These are phyloP conservation scores for Naganishia friedmannii DNA, from an alignment of 768 basidiomycete species.

Conservation along the genomic window DNA sequence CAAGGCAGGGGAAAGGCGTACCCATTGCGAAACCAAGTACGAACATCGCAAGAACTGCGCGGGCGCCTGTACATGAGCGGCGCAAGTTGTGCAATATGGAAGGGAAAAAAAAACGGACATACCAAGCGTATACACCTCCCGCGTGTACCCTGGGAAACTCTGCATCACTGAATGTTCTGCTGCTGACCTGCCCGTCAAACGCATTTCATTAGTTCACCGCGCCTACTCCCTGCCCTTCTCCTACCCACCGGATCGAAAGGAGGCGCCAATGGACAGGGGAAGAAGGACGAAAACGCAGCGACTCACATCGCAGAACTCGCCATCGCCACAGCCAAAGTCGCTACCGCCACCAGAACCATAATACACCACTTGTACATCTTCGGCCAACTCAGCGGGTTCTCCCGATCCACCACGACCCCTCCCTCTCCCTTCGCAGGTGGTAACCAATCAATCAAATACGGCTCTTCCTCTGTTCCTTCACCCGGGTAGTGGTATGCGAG, in stretches of 20 bases:
- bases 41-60: constrained; percentile 31
- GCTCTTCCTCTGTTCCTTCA: constrained; percentile 43
- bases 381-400: constrained; percentile 46
- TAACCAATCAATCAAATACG: constrained; percentile 50
- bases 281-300: neutral
- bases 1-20: constrained; percentile 39
- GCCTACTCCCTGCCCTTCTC: neutral
- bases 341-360: constrained; percentile 37
- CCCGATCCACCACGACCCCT: constrained; percentile 37
- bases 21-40: constrained; percentile 47
- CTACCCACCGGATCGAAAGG: too few species aligned
- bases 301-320: constrained; percentile 42
- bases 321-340: constrained; percentile 45
- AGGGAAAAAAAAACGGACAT: neutral
- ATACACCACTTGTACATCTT: constrained; percentile 42
- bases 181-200: constrained; percentile 20
- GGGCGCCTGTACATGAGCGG: neutral
- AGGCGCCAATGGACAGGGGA: too few species aligned
- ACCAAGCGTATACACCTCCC: constrained; percentile 34
- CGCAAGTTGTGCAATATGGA: too few species aligned
- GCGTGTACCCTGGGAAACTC: constrained; percentile 29
- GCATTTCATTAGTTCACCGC: neutral
- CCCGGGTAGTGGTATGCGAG: constrained; percentile 43
- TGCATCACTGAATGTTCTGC: constrained; percentile 26
- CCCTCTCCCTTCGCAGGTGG: too few species aligned